A percentile compares a stretch with the other conserved stretches of the same genome.
Conservation (phyloP, 768 basidiomycete species). For the Serendipita sp. region DNA sequence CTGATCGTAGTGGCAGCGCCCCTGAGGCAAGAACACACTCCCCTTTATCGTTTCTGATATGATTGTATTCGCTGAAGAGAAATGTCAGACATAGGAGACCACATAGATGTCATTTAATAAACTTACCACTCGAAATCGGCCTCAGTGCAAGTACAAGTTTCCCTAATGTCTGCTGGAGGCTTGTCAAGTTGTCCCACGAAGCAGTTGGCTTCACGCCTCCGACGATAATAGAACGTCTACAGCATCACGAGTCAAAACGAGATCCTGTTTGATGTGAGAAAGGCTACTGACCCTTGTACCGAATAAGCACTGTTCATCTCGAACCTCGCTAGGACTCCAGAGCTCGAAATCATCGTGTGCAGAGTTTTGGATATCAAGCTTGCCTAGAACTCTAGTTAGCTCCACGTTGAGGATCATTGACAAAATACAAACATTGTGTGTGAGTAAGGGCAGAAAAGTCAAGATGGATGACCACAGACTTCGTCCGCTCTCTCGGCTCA, state of each 20-base stretch:
- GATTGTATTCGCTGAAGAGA: conserved; percentile 72
- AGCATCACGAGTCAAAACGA: not conserved
- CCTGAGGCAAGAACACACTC: conserved; percentile 67
- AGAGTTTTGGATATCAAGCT: conserved; percentile 50
- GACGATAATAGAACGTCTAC: conserved; percentile 83
- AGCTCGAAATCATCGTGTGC: conserved; percentile 85
- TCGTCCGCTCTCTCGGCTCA: conserved; percentile 26
- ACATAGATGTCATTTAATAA: not conserved
- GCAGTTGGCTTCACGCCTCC: conserved; percentile 63
- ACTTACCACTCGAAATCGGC: conserved; percentile 90
- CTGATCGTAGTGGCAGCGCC: conserved; percentile 40
- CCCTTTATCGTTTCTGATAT: conserved; percentile 47
- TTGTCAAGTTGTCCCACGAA: conserved; percentile 56
- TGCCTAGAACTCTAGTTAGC: conserved; percentile 30
- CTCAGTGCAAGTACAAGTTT: conserved; percentile 55
- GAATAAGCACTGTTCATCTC: conserved; percentile 80
- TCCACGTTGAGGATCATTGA: conserved; percentile 6
- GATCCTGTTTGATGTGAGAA: not conserved
- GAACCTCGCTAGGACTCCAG: conserved; percentile 86
- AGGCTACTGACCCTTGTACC: conserved; percentile 59
- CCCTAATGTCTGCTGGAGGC: conserved; percentile 34
- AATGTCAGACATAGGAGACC: not conserved
- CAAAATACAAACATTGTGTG: conserved; percentile 45
- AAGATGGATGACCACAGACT: conserved; percentile 60
- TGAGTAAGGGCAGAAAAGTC: conserved; percentile 72